Percentiles rank a stretch among this genome's conserved stretches.
These are phyloP conservation scores for Ophiosphaerella narmari DNA, from an alignment of 2,329 filamentous ascomycete genomes.

Conservation along the genomic window DNA sequence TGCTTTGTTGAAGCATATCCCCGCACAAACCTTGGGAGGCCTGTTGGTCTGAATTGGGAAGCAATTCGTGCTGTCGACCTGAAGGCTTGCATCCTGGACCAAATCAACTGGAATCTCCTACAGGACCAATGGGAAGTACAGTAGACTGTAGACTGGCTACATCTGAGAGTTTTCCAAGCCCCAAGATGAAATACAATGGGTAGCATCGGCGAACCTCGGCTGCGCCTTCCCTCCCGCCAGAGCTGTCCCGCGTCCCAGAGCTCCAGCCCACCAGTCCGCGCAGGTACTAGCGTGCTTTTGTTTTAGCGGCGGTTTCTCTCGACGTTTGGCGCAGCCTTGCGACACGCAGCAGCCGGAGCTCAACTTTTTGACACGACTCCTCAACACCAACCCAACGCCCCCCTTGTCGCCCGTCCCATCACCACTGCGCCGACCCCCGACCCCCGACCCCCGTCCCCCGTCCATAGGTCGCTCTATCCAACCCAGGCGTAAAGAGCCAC, in stretches of 20 bases:
- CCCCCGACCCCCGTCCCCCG: neutral
- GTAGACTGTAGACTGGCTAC: slow-evolving; percentile 4
- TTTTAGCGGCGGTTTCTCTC: slow-evolving; percentile 10
- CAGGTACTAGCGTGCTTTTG: slow-evolving; percentile 9
- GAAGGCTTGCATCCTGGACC: slow-evolving; percentile 52
- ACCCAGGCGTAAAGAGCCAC: neutral
- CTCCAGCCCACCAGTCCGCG: neutral
- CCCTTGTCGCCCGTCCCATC: slow-evolving; percentile 8
- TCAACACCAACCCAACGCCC: slow-evolving; percentile 23
- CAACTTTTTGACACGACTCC: slow-evolving; percentile 36
- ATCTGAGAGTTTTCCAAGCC: neutral
- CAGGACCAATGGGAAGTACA: slow-evolving; percentile 3
- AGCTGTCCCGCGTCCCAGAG: slow-evolving; percentile 1
- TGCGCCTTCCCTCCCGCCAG: slow-evolving; percentile 10
- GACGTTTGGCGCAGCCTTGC: slow-evolving; percentile 23
- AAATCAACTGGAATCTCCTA: slow-evolving; percentile 8
- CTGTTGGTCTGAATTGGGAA: slow-evolving; percentile 61
- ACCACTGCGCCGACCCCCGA: neutral
- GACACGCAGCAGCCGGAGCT: slow-evolving; percentile 17
- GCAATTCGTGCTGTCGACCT: slow-evolving; percentile 65
- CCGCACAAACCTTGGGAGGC: slow-evolving; percentile 61
- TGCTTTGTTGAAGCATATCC: slow-evolving; percentile 52
- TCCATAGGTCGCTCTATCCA: neutral
- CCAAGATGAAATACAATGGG: slow-evolving; percentile 15
- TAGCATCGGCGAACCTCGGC: slow-evolving; percentile 37